Conservation (phyloP, 225 moss, liverwort and hornwort species). For the Polytrichum formosum region DNA sequence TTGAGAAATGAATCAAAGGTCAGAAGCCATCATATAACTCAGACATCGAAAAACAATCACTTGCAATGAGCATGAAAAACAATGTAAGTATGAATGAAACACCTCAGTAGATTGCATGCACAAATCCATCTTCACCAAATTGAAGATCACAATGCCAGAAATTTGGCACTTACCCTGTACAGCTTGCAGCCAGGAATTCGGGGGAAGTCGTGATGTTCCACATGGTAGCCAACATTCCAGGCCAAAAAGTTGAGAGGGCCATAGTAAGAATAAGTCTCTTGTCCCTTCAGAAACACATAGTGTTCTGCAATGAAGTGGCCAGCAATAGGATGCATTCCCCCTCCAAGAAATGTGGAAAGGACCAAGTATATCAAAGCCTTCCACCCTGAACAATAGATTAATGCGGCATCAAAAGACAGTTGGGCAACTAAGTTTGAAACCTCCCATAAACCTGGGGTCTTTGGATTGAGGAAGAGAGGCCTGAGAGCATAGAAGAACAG, state of each 20-base stretch:
- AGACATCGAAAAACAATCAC: no score
- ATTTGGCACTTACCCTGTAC: slow-evolving; percentile 29
- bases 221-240: slow-evolving; percentile 99
- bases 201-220: slow-evolving; percentile 98
- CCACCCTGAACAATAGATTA: slow-evolving; percentile 60
- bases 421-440: slow-evolving; percentile 68
- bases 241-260: slow-evolving; percentile 80
- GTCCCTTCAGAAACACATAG: slow-evolving; percentile 80
- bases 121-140: not conserved
- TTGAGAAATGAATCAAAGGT: not conserved
- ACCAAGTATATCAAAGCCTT: slow-evolving; percentile 80
- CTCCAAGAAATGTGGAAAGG: slow-evolving; percentile 85
- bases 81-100: not conserved
- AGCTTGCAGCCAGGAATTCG: slow-evolving; percentile 89
- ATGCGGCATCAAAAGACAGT: slow-evolving; percentile 50
- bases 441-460: slow-evolving; percentile 86
- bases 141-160: not conserved
- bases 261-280: slow-evolving; percentile 97
- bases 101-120: not conserved
- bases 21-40: no score
- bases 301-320: slow-evolving; percentile 97
- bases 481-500: slow-evolving; percentile 95
- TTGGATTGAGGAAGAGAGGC: slow-evolving; percentile 91
- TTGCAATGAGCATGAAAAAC: no score
- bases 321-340: slow-evolving; percentile 92